Conservation (phyloP, 225 moss, liverwort and hornwort species). For the Polytrichum commune region DNA sequence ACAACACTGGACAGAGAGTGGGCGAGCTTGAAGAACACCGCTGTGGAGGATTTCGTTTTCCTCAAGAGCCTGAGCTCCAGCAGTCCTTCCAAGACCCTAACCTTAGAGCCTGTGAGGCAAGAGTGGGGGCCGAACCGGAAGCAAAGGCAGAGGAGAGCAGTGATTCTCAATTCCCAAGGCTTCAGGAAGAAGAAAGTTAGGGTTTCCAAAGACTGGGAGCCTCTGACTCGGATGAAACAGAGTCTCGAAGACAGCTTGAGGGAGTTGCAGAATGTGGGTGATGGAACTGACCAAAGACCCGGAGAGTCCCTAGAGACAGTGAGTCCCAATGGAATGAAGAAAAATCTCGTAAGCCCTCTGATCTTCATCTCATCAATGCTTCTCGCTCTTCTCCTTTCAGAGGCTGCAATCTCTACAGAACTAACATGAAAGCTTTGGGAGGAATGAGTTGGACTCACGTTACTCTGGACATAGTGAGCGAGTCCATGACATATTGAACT, state of each 20-base stretch:
- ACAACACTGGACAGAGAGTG: constrained; percentile 30
- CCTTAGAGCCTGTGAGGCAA: constrained; percentile 20
- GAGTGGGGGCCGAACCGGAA: constrained; percentile 19
- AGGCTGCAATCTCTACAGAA: no score
- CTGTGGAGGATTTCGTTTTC: constrained; percentile 57
- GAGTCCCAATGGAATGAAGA: constrained; percentile 71
- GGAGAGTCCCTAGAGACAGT: constrained; percentile 69
- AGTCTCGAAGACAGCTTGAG: constrained; percentile 67
- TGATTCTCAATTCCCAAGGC: constrained; percentile 40
- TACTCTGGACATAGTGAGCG: no score
- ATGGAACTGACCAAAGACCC: constrained; percentile 59
- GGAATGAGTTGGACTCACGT: no score
- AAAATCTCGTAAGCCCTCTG: constrained; percentile 34
- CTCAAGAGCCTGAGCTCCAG: constrained; percentile 81
- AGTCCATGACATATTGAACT: no score
- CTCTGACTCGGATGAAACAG: constrained; percentile 70
- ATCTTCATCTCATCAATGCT: no score
- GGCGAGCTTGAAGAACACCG: constrained; percentile 28
- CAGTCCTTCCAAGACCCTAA: constrained; percentile 44
- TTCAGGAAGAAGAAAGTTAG: constrained; percentile 31
- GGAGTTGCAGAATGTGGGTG: constrained; percentile 65
- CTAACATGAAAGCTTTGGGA: no score
- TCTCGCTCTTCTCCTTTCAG: no score
- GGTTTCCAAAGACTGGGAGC: constrained; percentile 64
- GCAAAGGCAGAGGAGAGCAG: constrained; percentile 34